phyloP scores from a whole-genome alignment of 164 flowering plant genomes.

The Vitis labrusca region DNA sequence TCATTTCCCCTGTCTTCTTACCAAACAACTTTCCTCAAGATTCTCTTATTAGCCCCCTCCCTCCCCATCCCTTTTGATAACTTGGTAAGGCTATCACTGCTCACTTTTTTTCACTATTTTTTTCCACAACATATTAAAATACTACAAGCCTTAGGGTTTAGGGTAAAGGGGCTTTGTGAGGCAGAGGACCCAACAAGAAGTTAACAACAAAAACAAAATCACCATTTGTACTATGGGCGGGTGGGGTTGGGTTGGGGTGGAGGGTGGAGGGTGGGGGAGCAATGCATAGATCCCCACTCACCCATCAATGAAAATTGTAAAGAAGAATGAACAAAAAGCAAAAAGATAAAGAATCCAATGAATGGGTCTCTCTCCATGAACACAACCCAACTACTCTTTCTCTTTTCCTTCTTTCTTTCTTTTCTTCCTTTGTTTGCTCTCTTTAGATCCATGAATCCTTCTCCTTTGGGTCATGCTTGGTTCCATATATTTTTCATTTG shows the following conservation, averaged over 20 bases:
- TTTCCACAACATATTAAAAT: constrained; percentile 3
- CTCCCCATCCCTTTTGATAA: constrained; percentile 12
- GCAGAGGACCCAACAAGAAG: too few relatives aligned
- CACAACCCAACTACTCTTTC: too few relatives aligned
- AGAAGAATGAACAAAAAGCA: background rate
- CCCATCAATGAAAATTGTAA: constrained; percentile 8
- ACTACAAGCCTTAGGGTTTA: background rate
- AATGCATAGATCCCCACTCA: constrained; percentile 19
- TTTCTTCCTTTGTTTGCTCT: too few relatives aligned
- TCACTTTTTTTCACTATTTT: constrained; percentile 9
- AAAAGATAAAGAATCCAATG: background rate
- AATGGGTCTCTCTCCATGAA: background rate
- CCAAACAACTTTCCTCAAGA: background rate
- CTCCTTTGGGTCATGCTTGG: too few relatives aligned
- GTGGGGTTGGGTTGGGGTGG: too few relatives aligned
- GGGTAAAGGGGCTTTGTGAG: too few relatives aligned
- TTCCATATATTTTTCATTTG: too few relatives aligned
- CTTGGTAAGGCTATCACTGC: constrained; percentile 26
- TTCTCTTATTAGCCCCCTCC: background rate
- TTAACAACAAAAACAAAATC: too few relatives aligned
- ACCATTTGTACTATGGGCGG: too few relatives aligned
- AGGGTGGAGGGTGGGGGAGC: background rate
- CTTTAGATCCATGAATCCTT: too few relatives aligned
- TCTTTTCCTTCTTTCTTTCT: too few relatives aligned
- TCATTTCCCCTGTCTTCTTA: too few relatives aligned